phyloP scores from a whole-genome alignment of 495 filamentous ascomycete genomes.

The Hamigera avellanea region DNA sequence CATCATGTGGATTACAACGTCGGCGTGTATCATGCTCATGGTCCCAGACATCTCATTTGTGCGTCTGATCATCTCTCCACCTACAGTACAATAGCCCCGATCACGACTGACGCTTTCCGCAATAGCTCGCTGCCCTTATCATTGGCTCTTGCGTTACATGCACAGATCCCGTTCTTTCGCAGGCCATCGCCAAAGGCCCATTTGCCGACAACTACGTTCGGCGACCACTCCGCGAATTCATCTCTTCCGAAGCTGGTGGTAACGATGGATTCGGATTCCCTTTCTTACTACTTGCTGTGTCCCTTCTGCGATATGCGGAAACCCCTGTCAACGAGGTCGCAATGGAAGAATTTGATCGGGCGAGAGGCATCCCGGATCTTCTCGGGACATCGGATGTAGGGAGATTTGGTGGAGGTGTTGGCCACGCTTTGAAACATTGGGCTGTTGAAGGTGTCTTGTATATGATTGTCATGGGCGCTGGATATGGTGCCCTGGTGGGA shows the following conservation, averaged over 20 bases:
- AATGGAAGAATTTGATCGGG: slow-evolving; percentile 13
- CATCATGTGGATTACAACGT: slow-evolving; percentile 24
- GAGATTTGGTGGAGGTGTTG: slow-evolving; percentile 20
- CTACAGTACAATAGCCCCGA: not conserved
- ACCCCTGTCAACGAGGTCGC: slow-evolving; percentile 12
- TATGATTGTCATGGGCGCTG: slow-evolving; percentile 27
- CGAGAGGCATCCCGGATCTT: slow-evolving; percentile 12
- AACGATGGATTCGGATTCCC: slow-evolving; percentile 53
- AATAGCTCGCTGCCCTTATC: slow-evolving; percentile 43
- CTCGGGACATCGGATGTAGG: slow-evolving; percentile 21
- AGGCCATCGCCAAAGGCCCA: slow-evolving; percentile 50
- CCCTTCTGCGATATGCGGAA: slow-evolving; percentile 42
- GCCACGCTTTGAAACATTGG: slow-evolving; percentile 27
- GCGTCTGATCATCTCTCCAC: slow-evolving; percentile 3
- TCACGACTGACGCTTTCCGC: slow-evolving; percentile 31
- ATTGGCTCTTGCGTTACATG: slow-evolving; percentile 52
- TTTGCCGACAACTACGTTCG: slow-evolving; percentile 50
- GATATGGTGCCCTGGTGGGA: slow-evolving; percentile 23
- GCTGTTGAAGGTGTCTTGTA: slow-evolving; percentile 26
- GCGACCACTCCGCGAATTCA: slow-evolving; percentile 47
- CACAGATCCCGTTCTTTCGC: slow-evolving; percentile 49
- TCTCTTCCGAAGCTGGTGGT: slow-evolving; percentile 47
- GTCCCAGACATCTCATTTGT: slow-evolving; percentile 23
- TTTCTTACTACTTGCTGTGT: slow-evolving; percentile 44
- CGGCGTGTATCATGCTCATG: slow-evolving; percentile 24